These are phyloP conservation scores for Pterocarpus santalinus DNA, from an alignment of 306 rosid species.

Conservation along the genomic window DNA sequence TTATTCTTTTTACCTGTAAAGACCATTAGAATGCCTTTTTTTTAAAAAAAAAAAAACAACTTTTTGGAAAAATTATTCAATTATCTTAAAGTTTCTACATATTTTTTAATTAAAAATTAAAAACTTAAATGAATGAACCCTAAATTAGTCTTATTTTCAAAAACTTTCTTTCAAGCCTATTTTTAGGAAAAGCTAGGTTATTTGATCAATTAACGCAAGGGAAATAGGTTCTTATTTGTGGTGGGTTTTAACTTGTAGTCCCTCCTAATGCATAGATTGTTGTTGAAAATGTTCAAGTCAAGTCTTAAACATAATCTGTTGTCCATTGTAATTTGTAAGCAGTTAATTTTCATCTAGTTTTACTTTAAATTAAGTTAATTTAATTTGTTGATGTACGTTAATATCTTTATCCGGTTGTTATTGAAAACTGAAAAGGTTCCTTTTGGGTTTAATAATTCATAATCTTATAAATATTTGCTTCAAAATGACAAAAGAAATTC, in stretches of 20 bases:
- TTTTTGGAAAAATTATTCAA: no score
- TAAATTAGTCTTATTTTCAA: neutral
- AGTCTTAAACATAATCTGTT: neutral
- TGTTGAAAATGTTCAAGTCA: neutral
- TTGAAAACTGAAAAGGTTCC: neutral
- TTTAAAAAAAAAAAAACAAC: no score
- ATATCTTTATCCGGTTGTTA: neutral
- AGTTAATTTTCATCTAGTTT: neutral
- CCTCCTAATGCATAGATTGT: no score
- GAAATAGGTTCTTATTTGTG: no score
- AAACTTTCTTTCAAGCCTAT: constrained; percentile 5
- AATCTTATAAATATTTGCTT: neutral
- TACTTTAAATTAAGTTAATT: neutral
- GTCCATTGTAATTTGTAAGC: neutral
- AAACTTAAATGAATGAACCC: no score
- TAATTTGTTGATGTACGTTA: neutral
- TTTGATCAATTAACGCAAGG: no score
- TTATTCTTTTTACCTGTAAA: no score
- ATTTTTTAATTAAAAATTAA: no score
- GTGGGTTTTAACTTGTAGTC: no score
- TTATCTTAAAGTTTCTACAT: no score
- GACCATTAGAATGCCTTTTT: no score
- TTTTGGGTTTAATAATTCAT: neutral
- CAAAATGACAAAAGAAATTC: neutral
- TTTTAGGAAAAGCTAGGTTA: neutral